Evolutionary conservation across 1,139 yeast genomes (phyloP).

Genomic region (Candida gigantensis): DNA sequence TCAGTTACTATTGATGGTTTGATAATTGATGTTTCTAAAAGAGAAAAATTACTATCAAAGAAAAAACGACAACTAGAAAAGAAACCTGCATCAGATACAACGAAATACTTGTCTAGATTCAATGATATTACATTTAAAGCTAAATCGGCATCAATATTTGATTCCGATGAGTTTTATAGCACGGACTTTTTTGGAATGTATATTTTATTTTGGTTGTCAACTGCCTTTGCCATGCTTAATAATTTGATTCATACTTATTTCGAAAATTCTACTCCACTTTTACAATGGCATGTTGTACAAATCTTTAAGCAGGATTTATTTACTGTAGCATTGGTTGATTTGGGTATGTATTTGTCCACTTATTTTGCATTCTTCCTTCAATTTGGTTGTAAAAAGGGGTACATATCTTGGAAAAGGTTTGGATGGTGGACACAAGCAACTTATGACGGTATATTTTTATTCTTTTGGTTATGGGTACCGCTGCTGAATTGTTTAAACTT

Average conservation of each 20-base stretch:
- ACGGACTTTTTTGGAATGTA: conserved; percentile 65
- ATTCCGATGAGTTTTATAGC: conserved; percentile 37
- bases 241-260: conserved; percentile 46
- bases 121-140: conserved; percentile 16
- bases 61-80: conserved; percentile 6
- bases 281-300: conserved; percentile 51
- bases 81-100: conserved; percentile 8
- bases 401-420: conserved; percentile 53
- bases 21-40: conserved; percentile 9
- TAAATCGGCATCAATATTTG: conserved; percentile 49
- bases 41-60: conserved; percentile 12
- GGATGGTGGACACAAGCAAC: conserved; percentile 65
- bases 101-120: conserved; percentile 15
- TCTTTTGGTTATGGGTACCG: conserved; percentile 54
- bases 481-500: conserved; percentile 45
- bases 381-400: conserved; percentile 38
- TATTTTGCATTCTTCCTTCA: conserved; percentile 63
- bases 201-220: conserved; percentile 67
- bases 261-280: conserved; percentile 25
- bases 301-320: conserved; percentile 56
- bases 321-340: conserved; percentile 68
- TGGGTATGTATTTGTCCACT: conserved; percentile 63
- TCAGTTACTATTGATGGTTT: conserved; percentile 10
- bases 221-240: conserved; percentile 53
- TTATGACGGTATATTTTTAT: conserved; percentile 54